These are phyloP conservation scores for Dryadomyces sulphureus DNA, from an alignment of 2,329 filamentous ascomycete species.

Conservation along the genomic window DNA sequence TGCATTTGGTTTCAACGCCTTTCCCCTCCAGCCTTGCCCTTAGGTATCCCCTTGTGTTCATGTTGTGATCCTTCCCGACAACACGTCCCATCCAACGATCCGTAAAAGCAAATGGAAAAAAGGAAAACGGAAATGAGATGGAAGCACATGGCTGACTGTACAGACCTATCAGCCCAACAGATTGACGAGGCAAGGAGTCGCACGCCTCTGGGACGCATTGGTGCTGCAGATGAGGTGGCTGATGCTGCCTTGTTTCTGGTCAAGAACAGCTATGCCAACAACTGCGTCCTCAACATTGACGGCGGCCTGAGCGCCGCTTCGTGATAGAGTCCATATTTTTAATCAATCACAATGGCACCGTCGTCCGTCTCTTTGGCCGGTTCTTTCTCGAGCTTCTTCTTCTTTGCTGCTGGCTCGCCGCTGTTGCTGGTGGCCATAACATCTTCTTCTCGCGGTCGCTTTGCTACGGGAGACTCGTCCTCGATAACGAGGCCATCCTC, in stretches of 20 bases:
- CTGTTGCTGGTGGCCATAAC: constrained; percentile 4
- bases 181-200: background rate
- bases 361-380: constrained; percentile 32
- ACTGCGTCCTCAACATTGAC: constrained; percentile 74
- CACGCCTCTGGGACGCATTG: constrained; percentile 56
- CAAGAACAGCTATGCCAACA: constrained; percentile 69
- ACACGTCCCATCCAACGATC: background rate
- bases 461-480: constrained; percentile 17
- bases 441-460: constrained; percentile 28
- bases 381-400: constrained; percentile 31
- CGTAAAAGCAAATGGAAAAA: background rate
- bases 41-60: background rate
- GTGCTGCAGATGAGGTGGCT: constrained; percentile 57
- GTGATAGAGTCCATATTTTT: background rate
- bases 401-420: constrained; percentile 27
- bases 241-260: constrained; percentile 67
- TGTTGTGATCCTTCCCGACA: constrained; percentile 2
- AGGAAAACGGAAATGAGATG: background rate
- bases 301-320: constrained; percentile 58
- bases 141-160: background rate
- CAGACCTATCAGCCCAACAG: constrained; percentile 2
- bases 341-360: constrained; percentile 54
- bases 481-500: constrained; percentile 19
- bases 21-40: constrained; percentile 2
- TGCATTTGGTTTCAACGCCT: background rate